Evolutionary conservation across 768 basidiomycete species (phyloP).

Genomic region (Podaxis sp.): DNA sequence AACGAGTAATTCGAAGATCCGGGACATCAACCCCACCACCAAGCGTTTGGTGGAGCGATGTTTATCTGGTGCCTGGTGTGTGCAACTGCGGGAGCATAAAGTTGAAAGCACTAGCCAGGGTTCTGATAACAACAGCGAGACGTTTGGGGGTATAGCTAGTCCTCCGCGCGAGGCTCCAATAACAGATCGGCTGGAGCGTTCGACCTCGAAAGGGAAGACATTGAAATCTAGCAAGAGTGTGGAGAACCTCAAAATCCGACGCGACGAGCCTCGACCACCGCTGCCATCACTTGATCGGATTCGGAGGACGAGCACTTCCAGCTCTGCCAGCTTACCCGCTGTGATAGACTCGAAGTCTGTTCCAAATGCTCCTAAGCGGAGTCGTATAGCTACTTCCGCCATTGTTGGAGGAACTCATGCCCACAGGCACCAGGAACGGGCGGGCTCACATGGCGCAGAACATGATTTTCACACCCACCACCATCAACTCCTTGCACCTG

Average conservation of each 20-base stretch:
- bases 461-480: constrained; percentile 1
- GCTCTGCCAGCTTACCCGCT: constrained; percentile 29
- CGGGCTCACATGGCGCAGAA: constrained; percentile 1
- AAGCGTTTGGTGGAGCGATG: constrained; percentile 90
- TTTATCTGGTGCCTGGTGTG: constrained; percentile 83
- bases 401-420: constrained; percentile 5
- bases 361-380: constrained; percentile 13
- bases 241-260: constrained; percentile 44
- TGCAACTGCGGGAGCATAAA: constrained; percentile 48
- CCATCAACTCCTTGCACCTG: constrained; percentile 12
- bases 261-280: constrained; percentile 21
- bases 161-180: constrained; percentile 25
- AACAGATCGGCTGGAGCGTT: constrained; percentile 29
- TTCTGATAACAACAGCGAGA: constrained; percentile 39
- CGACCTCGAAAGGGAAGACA: constrained; percentile 32
- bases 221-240: constrained; percentile 65
- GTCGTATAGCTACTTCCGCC: constrained; percentile 11
- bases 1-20: constrained; percentile 65
- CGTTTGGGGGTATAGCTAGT: constrained; percentile 37
- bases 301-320: constrained; percentile 36
- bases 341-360: constrained; percentile 22
- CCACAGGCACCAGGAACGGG: constrained; percentile 1
- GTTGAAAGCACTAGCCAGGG: constrained; percentile 20
- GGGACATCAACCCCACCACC: constrained; percentile 84
- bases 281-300: constrained; percentile 29